Conservation (phyloP, 352 stramenopile genomes). For the Detonula confervacea region DNA sequence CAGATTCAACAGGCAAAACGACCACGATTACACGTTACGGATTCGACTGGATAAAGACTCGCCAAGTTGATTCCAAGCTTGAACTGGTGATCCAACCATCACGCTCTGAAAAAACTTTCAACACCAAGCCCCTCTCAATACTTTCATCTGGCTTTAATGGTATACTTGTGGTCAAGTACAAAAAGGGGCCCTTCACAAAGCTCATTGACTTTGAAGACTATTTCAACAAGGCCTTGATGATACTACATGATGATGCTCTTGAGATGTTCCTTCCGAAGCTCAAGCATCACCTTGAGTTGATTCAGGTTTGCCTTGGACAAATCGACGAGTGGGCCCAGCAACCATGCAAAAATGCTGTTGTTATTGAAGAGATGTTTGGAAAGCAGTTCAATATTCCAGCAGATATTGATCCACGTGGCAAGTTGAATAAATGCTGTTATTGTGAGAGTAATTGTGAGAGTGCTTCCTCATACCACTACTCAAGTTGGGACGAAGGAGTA, state of each 20-base stretch:
- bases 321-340: slow-evolving; percentile 7
- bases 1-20: background rate
- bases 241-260: slow-evolving; percentile 6
- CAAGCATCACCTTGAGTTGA: slow-evolving; percentile 6
- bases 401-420: too few species aligned
- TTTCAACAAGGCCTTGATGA: background rate
- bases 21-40: slow-evolving; percentile 5
- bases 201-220: slow-evolving; percentile 17
- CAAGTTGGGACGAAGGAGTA: too few species aligned
- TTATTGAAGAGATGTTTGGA: too few species aligned
- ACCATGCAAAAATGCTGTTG: too few species aligned
- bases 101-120: background rate
- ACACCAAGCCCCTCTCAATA: background rate
- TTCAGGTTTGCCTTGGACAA: slow-evolving; percentile 11
- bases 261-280: background rate
- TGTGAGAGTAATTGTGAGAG: too few species aligned
- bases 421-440: too few species aligned
- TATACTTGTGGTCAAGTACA: background rate
- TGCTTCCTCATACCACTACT: too few species aligned
- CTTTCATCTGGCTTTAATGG: background rate
- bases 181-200: background rate
- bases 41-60: slow-evolving; percentile 17
- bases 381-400: too few species aligned
- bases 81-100: slow-evolving; percentile 12
- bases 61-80: background rate